Percentiles rank a stretch among this genome's conserved stretches.
phyloP scores from a whole-genome alignment of 2,329 filamentous ascomycete genomes.

The Trichophyton equinum region DNA sequence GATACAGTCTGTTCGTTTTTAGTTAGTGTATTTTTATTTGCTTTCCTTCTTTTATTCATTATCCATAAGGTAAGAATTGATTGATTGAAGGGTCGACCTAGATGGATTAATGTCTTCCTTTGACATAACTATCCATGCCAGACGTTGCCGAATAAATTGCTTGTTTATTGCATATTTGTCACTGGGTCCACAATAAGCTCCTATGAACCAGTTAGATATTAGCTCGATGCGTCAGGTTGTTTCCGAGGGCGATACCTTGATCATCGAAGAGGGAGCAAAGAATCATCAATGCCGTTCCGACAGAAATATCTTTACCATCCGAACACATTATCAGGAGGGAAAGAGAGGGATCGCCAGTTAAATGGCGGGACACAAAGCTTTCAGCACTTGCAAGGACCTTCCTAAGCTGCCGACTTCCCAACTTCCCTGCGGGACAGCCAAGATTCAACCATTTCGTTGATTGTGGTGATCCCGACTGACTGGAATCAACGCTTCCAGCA shows the following conservation, averaged over 20 bases:
- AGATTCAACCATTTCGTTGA: slow-evolving; percentile 39
- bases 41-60: slow-evolving; percentile 7
- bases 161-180: slow-evolving; percentile 48
- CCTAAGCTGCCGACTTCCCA: slow-evolving; percentile 73
- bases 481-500: slow-evolving; percentile 20
- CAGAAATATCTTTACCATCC: slow-evolving; percentile 65
- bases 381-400: slow-evolving; percentile 53
- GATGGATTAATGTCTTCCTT: slow-evolving; percentile 73
- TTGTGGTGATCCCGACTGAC: slow-evolving; percentile 15
- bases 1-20: too few species aligned
- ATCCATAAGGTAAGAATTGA: slow-evolving; percentile 78
- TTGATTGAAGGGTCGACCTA: slow-evolving; percentile 72
- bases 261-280: slow-evolving; percentile 62
- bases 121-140: slow-evolving; percentile 71
- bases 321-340: slow-evolving; percentile 55
- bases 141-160: slow-evolving; percentile 57
- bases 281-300: slow-evolving; percentile 64
- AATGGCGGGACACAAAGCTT: slow-evolving; percentile 38
- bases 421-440: slow-evolving; percentile 57
- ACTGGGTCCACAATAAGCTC: slow-evolving; percentile 21
- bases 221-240: slow-evolving; percentile 2
- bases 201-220: slow-evolving; percentile 13
- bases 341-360: slow-evolving; percentile 20
- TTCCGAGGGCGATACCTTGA: slow-evolving; percentile 36
- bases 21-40: too few species aligned